These are phyloP conservation scores for Pseudopithomyces chartarum DNA, from an alignment of 2,329 filamentous ascomycete species.

Conservation along the genomic window DNA sequence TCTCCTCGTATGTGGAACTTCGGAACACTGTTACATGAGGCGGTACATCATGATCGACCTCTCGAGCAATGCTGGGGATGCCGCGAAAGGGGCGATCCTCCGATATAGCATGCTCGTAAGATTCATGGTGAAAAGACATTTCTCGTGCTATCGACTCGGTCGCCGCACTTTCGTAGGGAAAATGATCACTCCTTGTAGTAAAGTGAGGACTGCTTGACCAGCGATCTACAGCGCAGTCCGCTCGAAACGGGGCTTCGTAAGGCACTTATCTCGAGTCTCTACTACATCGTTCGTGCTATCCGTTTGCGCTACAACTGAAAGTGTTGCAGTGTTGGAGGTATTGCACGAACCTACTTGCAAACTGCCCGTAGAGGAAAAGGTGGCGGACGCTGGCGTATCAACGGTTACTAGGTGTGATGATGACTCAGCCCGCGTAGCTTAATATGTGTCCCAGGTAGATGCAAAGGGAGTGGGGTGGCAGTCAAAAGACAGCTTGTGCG, in stretches of 20 bases:
- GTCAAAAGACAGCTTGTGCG: constrained; percentile 11
- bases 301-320: neutral
- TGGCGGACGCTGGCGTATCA: constrained; percentile 3
- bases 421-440: constrained; percentile 7
- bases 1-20: no score
- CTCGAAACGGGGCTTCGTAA: neutral
- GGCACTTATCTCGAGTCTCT: neutral
- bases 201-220: neutral
- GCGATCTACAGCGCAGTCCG: neutral
- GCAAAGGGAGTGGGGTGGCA: neutral
- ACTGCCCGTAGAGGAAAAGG: constrained; percentile 1
- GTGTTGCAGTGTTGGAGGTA: neutral
- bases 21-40: no score
- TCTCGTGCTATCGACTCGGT: no score
- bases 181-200: no score
- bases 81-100: no score
- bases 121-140: no score
- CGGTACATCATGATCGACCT: no score
- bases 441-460: constrained; percentile 1
- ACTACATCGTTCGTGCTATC: neutral
- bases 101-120: no score
- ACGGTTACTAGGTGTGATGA: neutral
- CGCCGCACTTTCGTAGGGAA: no score
- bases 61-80: no score
- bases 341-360: constrained; percentile 1